Conservation (phyloP, 2,329 filamentous ascomycete species). For the Samsoniella hepiali region DNA sequence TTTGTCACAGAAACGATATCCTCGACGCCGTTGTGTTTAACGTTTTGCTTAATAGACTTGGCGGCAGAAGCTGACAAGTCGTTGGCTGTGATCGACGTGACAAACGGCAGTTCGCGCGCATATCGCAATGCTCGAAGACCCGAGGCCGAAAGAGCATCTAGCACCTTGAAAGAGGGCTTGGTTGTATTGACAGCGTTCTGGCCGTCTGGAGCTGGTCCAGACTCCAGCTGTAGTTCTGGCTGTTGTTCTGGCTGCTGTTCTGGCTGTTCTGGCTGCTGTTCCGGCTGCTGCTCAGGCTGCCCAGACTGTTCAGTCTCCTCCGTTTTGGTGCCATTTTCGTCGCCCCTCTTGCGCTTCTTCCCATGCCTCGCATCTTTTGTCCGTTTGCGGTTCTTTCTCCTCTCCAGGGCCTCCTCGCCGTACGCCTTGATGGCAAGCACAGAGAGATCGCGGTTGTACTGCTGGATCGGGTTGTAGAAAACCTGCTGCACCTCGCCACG, state of each 20-base stretch:
- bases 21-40: constrained; percentile 74
- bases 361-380: constrained; percentile 37
- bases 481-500: constrained; percentile 69
- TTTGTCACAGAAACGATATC: constrained; percentile 69
- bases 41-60: constrained; percentile 78
- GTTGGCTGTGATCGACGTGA: constrained; percentile 81
- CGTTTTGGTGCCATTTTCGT: constrained; percentile 28
- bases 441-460: constrained; percentile 95
- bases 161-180: constrained; percentile 66
- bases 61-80: constrained; percentile 78
- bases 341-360: constrained; percentile 40
- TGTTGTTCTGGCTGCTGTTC: neutral
- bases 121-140: constrained; percentile 89
- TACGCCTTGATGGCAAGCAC: constrained; percentile 90
- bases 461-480: constrained; percentile 98
- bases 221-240: neutral
- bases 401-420: constrained; percentile 61
- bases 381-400: constrained; percentile 30
- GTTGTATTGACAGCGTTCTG: constrained; percentile 29
- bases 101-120: constrained; percentile 82
- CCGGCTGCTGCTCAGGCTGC: neutral
- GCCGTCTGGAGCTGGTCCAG: constrained; percentile 14
- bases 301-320: constrained; percentile 7
- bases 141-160: constrained; percentile 92
- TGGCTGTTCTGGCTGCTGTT: constrained; percentile 16